These are phyloP conservation scores for Schizosaccharomyces cryophilus DNA, from an alignment of 805 yeast genomes.

Conservation along the genomic window DNA sequence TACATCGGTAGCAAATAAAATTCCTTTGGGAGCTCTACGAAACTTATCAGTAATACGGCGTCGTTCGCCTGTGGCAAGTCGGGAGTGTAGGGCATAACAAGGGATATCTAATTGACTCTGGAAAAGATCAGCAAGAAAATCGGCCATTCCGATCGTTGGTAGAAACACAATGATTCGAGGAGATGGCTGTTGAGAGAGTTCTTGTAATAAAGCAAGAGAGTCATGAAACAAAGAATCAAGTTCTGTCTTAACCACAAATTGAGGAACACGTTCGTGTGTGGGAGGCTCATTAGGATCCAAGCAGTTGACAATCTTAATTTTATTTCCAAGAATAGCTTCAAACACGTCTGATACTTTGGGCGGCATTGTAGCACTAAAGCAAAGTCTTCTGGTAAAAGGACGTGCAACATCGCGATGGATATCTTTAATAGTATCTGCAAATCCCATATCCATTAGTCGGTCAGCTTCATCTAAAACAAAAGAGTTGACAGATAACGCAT, in stretches of 20 bases:
- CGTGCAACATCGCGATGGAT: constrained; percentile 20
- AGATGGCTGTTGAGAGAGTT: constrained; percentile 64
- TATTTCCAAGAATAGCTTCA: constrained; percentile 15
- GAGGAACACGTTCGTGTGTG: constrained; percentile 1
- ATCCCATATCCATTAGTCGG: constrained; percentile 80
- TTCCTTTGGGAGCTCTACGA: constrained; percentile 45
- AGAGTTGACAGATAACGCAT: constrained; percentile 51
- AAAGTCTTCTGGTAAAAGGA: constrained; percentile 14
- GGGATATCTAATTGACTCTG: constrained; percentile 26
- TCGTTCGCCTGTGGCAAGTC: constrained; percentile 74
- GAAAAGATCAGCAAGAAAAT: constrained; percentile 73
- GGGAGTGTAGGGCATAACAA: constrained; percentile 58
- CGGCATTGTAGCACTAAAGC: constrained; percentile 76
- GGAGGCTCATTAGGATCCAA: background rate
- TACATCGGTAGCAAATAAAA: constrained; percentile 76
- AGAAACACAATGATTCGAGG: constrained; percentile 60
- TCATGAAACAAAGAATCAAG: constrained; percentile 34
- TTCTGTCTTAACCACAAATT: background rate
- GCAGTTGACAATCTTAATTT: background rate
- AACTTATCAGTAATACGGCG: constrained; percentile 60
- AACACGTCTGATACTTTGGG: constrained; percentile 65
- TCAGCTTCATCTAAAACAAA: constrained; percentile 94
- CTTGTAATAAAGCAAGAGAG: constrained; percentile 56
- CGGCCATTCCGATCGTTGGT: constrained; percentile 76
- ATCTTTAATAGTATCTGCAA: constrained; percentile 75